Conservation (phyloP, 257 asterid genomes). For the Ligustrum vulgare region DNA sequence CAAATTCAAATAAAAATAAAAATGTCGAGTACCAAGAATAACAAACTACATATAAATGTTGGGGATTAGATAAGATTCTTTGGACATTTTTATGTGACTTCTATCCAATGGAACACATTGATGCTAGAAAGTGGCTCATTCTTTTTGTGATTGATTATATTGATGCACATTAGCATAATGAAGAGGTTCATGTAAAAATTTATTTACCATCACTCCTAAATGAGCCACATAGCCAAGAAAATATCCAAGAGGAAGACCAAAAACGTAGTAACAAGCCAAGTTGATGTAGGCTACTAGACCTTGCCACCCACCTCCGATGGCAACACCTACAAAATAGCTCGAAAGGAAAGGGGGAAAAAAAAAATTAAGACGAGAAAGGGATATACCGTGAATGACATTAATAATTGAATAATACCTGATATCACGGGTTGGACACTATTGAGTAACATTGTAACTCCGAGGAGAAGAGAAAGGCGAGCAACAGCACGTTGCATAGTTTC, state of each 20-base stretch:
- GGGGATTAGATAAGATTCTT: background rate
- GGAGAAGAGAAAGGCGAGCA: conserved; percentile 46
- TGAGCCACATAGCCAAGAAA: conserved; percentile 53
- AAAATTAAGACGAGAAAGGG: background rate
- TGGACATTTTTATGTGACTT: background rate
- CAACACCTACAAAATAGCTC: conserved; percentile 48
- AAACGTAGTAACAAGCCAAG: conserved; percentile 55
- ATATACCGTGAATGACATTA: background rate
- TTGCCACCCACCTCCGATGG: conserved; percentile 82
- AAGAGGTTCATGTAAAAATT: background rate
- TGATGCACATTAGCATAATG: background rate
- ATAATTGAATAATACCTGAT: conserved; percentile 36
- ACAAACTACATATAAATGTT: background rate
- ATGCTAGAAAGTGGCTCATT: background rate
- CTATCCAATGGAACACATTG: no score
- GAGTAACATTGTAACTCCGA: conserved; percentile 59
- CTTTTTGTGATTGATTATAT: no score
- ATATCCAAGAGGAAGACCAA: conserved; percentile 66
- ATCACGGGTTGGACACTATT: conserved; percentile 64
- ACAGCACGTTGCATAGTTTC: conserved; percentile 55
- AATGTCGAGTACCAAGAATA: background rate
- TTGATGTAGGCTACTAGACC: conserved; percentile 66
- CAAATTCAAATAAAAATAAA: background rate
- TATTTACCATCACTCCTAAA: conserved; percentile 53
- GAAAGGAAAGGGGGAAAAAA: no score